phyloP scores from a whole-genome alignment of 495 filamentous ascomycete species.

The Podospora fimiseda region DNA sequence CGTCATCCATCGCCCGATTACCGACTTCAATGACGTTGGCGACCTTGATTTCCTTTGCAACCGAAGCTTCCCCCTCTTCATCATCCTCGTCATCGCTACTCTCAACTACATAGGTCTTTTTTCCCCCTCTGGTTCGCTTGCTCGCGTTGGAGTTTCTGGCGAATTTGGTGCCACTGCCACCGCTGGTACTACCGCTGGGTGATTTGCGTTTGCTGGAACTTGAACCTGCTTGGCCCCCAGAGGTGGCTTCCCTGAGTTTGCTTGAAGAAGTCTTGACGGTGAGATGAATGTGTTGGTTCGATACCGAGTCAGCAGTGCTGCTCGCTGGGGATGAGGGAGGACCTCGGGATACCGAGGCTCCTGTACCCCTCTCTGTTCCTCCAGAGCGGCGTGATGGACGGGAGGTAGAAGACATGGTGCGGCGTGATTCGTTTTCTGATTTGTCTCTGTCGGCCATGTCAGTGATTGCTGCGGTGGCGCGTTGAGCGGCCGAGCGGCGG shows the following conservation, averaged over 20 bases:
- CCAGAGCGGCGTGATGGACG: constrained; percentile 38
- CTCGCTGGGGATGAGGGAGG: constrained; percentile 40
- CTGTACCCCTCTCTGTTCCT: constrained; percentile 29
- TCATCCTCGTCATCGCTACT: constrained; percentile 47
- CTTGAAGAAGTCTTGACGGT: constrained; percentile 79
- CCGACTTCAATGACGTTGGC: constrained; percentile 17
- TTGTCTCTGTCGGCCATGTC: constrained; percentile 47
- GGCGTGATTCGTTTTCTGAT: constrained; percentile 23
- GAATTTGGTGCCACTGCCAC: constrained; percentile 37
- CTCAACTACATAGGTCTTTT: constrained; percentile 63
- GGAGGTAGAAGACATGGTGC: constrained; percentile 45
- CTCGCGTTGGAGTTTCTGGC: constrained; percentile 44
- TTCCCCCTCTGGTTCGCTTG: constrained; percentile 52
- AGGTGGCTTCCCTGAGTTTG: constrained; percentile 74
- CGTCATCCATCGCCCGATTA: constrained; percentile 42
- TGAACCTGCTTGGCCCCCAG: constrained; percentile 23
- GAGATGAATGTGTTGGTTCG: constrained; percentile 59
- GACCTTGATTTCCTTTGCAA: constrained; percentile 32
- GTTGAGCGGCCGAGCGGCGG: constrained; percentile 43
- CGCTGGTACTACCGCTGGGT: constrained; percentile 30
- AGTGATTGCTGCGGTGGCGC: constrained; percentile 44
- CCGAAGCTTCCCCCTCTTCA: constrained; percentile 28
- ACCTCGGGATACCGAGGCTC: constrained; percentile 51
- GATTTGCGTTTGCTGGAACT: constrained; percentile 20
- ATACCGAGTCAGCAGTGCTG: constrained; percentile 39